Evolutionary conservation across 345 rosid genomes (phyloP), one percentile per base, ranked within the genome.

Genomic region (Lenwebbia sp.): DNA sequence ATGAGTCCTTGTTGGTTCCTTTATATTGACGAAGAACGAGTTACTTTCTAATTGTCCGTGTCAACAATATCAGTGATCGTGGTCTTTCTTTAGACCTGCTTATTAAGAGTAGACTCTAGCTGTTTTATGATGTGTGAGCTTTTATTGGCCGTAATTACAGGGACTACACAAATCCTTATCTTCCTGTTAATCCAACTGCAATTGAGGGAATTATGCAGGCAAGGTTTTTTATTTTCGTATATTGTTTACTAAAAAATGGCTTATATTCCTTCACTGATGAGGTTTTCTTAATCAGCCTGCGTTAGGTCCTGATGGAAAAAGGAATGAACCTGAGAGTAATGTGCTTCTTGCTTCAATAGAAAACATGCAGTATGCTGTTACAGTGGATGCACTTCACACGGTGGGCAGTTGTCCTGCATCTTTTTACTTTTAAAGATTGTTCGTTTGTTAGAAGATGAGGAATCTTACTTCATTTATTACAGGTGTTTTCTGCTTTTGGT

Each of bases 311-410:
- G 99, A 97, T 88, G 97, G 99, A 56, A 97, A 92, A 93, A 97
- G 87, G 91, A 93, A 90, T 88, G 99, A 97, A 89, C 90, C 95
- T 82, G 96, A 96, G 93, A 95, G 97, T 90, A 97, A 97, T 53
- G 98, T 97, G 54, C 96, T 97, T 88, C 99, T 97, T 88, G 99
- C 96, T 86, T 88, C 98, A 40, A 95, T 97, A 76, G 99, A 95
- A 91, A 97, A 96, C 89, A 96, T 97, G 99, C 99, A 95, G 91
- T 96, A 97, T 89, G 99, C 96, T 83, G 98, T 97, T 82, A 96
- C 99, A 30, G 94, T 96, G 83, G 98, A 97, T 90, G 95, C 94
- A 85, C 94, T 97, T 90, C 94, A 97, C 88, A 94, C 94, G 84
- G 99, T 97, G 89, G 92, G 92, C 85, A 88, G 84, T 84, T 85